Conservation (phyloP, 139 green algal species). For the Desmodesmus armatus region DNA sequence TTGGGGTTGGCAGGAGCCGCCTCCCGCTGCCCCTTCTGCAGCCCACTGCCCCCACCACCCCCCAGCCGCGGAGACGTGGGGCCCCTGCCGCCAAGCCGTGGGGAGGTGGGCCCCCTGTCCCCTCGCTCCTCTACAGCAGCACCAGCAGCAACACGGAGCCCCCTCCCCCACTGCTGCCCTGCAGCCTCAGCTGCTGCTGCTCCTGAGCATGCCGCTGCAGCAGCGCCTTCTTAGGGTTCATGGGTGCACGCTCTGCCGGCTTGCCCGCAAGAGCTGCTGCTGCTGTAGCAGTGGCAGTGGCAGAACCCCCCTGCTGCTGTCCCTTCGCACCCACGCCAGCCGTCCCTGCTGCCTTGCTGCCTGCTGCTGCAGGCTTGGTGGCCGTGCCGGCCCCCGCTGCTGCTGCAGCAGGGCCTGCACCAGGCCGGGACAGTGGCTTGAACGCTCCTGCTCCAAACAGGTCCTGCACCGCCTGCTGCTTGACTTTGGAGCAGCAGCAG, state of each 20-base stretch:
- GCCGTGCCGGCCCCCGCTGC: not conserved
- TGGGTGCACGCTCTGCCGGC: not conserved
- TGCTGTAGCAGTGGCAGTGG: not conserved
- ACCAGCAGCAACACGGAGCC: not conserved
- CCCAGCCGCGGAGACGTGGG: too few relatives aligned
- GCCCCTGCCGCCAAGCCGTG: too few relatives aligned
- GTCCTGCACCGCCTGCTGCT: conserved; percentile 4
- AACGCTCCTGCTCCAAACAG: conserved; percentile 8
- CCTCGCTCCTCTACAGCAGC: too few relatives aligned
- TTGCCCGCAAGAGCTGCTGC: not conserved
- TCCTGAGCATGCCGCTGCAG: conserved; percentile 34
- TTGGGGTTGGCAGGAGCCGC: conserved; percentile 22
- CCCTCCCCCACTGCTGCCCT: not conserved
- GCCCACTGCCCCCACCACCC: too few relatives aligned
- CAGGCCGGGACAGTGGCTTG: conserved; percentile 20
- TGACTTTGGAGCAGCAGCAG: not conserved
- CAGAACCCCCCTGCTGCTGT: not conserved
- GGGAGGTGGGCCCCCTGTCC: too few relatives aligned
- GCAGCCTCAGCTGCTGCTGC: conserved; percentile 26
- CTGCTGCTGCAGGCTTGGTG: not conserved
- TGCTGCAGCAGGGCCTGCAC: not conserved
- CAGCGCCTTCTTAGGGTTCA: conserved; percentile 40
- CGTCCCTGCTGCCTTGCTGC: conserved; percentile 1
- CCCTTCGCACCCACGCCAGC: not conserved
- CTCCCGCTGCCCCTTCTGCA: not conserved